These are phyloP conservation scores for Lasiosphaeris hirsuta DNA, from an alignment of 495 filamentous ascomycete genomes.

Conservation along the genomic window DNA sequence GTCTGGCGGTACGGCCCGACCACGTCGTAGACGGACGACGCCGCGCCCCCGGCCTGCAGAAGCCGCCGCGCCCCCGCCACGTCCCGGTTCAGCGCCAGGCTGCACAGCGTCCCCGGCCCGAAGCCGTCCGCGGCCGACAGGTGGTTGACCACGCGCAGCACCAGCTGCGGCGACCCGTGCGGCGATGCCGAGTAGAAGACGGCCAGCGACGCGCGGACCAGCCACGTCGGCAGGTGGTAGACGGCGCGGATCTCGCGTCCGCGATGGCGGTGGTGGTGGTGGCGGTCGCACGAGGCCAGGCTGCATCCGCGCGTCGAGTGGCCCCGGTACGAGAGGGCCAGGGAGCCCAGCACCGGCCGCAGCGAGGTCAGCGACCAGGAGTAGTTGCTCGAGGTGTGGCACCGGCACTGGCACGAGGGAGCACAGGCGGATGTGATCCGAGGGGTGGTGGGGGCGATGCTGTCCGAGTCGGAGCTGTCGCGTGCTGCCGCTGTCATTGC, in stretches of 20 bases:
- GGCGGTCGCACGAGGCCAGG: not conserved
- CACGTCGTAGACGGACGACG: not conserved
- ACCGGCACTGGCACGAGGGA: not conserved
- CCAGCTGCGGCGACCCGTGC: not conserved
- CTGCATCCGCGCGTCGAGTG: not conserved
- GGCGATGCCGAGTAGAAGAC: not conserved
- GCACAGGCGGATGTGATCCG: not conserved
- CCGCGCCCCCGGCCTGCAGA: not conserved
- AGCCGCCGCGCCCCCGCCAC: not conserved
- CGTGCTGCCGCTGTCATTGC: too few species aligned
- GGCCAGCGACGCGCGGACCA: not conserved
- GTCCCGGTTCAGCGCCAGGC: not conserved
- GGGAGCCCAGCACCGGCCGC: not conserved
- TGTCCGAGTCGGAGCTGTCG: not conserved
- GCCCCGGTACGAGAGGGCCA: conserved; percentile 3
- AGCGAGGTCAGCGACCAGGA: not conserved
- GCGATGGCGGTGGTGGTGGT: not conserved
- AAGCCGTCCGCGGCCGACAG: not conserved
- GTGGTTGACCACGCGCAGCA: not conserved
- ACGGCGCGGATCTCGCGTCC: not conserved
- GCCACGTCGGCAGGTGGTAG: not conserved
- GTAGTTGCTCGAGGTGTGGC: conserved; percentile 1
- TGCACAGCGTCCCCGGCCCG: not conserved
- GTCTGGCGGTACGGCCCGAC: not conserved
- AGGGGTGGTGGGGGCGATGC: not conserved